Conservation (phyloP, 148 eudicot genomes). For the Fallopia convolvulus region DNA sequence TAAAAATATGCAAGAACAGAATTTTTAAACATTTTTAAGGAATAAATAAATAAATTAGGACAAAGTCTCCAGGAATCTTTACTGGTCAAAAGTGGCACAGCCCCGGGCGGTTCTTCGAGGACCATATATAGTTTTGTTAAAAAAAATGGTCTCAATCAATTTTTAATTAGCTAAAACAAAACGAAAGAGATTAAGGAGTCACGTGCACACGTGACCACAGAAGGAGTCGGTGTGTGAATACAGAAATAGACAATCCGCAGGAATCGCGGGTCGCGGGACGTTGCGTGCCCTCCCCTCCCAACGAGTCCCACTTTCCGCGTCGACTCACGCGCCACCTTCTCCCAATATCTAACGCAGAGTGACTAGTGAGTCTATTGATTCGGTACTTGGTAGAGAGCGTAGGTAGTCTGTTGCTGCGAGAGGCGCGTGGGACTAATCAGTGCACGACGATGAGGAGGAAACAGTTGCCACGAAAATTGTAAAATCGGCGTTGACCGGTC, state of each 20-base stretch:
- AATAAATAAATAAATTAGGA: not conserved
- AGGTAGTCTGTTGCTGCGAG: too few relatives aligned
- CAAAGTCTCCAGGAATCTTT: constrained; percentile 6
- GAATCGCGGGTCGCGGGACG: not conserved
- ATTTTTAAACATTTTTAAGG: not conserved
- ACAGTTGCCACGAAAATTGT: too few relatives aligned
- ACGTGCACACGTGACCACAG: constrained; percentile 4
- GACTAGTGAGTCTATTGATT: too few relatives aligned
- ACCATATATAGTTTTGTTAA: too few relatives aligned
- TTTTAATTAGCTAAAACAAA: too few relatives aligned
- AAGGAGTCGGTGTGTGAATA: not conserved
- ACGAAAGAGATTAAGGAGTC: not conserved
- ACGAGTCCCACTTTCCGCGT: not conserved
- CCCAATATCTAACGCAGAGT: too few relatives aligned
- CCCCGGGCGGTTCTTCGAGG: not conserved
- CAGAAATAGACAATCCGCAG: not conserved
- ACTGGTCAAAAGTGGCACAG: constrained; percentile 8
- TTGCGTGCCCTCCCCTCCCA: not conserved
- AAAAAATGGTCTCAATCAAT: too few relatives aligned
- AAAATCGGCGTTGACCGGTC: not conserved
- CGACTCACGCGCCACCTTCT: not conserved
- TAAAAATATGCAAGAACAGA: not conserved
- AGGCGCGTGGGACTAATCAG: too few relatives aligned
- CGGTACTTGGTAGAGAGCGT: too few relatives aligned
- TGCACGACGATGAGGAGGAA: not conserved